phyloP scores from a whole-genome alignment of 2,329 filamentous ascomycete species.

The Fusarium transvaalense region DNA sequence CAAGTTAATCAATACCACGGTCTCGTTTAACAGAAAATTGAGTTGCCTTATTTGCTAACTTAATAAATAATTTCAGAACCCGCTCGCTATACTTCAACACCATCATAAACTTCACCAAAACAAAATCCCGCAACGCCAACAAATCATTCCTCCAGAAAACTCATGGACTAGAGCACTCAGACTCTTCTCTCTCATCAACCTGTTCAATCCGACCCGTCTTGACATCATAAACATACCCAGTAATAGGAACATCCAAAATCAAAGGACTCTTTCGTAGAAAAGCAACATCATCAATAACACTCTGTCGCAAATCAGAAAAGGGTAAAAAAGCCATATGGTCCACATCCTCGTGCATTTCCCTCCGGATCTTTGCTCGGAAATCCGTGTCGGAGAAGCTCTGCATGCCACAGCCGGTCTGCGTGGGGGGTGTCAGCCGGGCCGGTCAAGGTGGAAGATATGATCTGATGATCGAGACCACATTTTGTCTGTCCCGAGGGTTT shows the following conservation, averaged over 20 bases:
- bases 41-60: not conserved
- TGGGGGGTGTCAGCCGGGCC: slow-evolving; percentile 41
- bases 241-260: slow-evolving; percentile 72
- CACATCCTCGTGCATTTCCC: slow-evolving; percentile 68
- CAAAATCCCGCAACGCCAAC: not conserved
- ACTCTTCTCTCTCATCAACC: slow-evolving; percentile 38
- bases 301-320: slow-evolving; percentile 73
- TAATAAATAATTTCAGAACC: not conserved
- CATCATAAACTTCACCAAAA: too few relatives aligned
- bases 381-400: slow-evolving; percentile 73
- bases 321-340: slow-evolving; percentile 72
- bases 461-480: not conserved
- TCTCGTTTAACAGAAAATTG: too few relatives aligned
- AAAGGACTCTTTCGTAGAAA: slow-evolving; percentile 71
- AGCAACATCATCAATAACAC: slow-evolving; percentile 74
- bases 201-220: slow-evolving; percentile 71
- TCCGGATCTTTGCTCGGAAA: slow-evolving; percentile 66
- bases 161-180: slow-evolving; percentile 35
- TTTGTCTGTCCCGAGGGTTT: not conserved
- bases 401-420: slow-evolving; percentile 66
- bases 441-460: slow-evolving; percentile 16
- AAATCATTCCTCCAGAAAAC: not conserved
- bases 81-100: not conserved
- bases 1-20: too few relatives aligned
- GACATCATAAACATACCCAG: slow-evolving; percentile 83